Conservation (phyloP, 768 basidiomycete genomes). For the Brasilioporus rufonigricans region DNA sequence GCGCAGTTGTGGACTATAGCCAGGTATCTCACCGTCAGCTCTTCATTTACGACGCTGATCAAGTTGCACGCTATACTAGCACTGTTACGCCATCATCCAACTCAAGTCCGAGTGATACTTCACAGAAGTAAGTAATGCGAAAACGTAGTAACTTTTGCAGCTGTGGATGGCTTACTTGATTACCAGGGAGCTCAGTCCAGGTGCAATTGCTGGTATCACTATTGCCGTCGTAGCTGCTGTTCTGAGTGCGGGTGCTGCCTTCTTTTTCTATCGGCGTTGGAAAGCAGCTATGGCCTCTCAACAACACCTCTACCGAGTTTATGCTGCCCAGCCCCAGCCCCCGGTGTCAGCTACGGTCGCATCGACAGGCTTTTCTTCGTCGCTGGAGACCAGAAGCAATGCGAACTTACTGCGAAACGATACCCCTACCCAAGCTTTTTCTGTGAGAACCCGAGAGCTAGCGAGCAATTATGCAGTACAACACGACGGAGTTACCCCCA, state of each 20-base stretch:
- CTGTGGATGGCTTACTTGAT: too few species aligned
- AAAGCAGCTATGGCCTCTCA: slow-evolving; percentile 4
- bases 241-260: slow-evolving; percentile 11
- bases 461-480: neutral
- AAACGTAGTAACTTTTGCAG: too few species aligned
- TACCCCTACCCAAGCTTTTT: neutral
- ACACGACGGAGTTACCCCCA: neutral
- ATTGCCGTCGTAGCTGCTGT: slow-evolving; percentile 12
- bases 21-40: slow-evolving; percentile 14
- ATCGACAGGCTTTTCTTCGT: slow-evolving; percentile 8
- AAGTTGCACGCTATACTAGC: too few species aligned
- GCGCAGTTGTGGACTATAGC: slow-evolving; percentile 25
- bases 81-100: too few species aligned
- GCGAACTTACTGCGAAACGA: neutral
- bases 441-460: too few species aligned
- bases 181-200: slow-evolving; percentile 22
- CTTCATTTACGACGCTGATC: too few species aligned
- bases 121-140: slow-evolving; percentile 22
- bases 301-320: neutral
- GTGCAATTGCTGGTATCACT: slow-evolving; percentile 23
- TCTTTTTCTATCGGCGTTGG: slow-evolving; percentile 26
- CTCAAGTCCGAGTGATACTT: neutral
- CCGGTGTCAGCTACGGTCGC: neutral
- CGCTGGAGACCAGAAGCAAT: slow-evolving; percentile 3
- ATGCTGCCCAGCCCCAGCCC: slow-evolving; percentile 12